Evolutionary conservation across 2,329 filamentous ascomycete species (phyloP), one percentile per base, ranked within the genome.

Genomic region (Aspergillus cejpii): DNA sequence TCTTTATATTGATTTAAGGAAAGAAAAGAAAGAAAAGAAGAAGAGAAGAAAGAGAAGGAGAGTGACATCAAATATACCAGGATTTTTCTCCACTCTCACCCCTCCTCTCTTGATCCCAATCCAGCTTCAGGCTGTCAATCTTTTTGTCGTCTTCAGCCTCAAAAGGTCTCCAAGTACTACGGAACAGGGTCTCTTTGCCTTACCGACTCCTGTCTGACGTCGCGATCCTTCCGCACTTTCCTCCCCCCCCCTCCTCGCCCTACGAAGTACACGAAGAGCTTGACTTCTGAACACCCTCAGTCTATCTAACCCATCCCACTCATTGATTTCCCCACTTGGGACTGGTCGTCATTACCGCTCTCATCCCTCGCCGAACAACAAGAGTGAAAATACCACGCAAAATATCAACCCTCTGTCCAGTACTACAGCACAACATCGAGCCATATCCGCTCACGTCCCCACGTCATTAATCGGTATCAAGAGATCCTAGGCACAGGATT

Each of bases 121-220:
- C 55, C 47, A 24, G 23, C 47, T 47, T 33, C 44, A 52, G 49
- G 51, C 53, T 55, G 46, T 56, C 51, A 58, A 55, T 56, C 50
- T 24, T 50, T 54, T 53, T 48, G 50, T 54, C 49, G 44, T 49
- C 47, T 47, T 34, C 52, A 48, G 49, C 49, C 49, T 55, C 52
- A 50, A 51, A 14, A 21, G 17, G 10, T 19, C 31, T 5, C 31
- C 31, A 11, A 34, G 5, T 8, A 29, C 43, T 29, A 45, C 44
- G 41, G 27, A 48, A 48, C 39, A 31, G 38, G 44, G 36, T 47
- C 44, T 50, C 15, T 34, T 36, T 52, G 47, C 45, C 47, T 51
- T 36, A 39, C 42, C 39, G 23, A 48, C 36, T 42, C 45, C 47
- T 51, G 52, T 50, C 45, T 51, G 45, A 54, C 47, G 50, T 49